Base-by-base conservation (phyloP, 2,329 filamentous ascomycete genomes). In the Aspergillus sp. region DNA sequence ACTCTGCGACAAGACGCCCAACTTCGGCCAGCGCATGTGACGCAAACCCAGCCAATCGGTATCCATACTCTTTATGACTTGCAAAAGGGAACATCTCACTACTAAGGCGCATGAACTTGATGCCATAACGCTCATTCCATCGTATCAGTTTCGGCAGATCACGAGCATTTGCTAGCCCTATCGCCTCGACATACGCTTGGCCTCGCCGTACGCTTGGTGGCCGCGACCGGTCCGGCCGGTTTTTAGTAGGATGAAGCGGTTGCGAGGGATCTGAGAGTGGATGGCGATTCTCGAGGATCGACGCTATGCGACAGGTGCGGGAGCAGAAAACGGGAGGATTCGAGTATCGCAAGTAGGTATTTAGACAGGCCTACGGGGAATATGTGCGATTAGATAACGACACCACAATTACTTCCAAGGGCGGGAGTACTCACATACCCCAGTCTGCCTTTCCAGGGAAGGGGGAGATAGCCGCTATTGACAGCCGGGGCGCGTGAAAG, bases 31-130 rank as follows among this genome's bases (percentile, higher is more conserved):
- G 79, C 0, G 84, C 86, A 14, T 92, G 87, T 0, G 90, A 85
- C 0, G 93, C 93, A 71, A 97, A 97, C 0, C 90, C 88, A 0
- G 86, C 87, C 12, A 98, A 81, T 64, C 86, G 89, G 73, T 98
- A 98, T 0, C 93, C 93, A 64, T 96, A 89, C 61, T 91, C 89
- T 23, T 84, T 83, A 68, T 98, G 93, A 63, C 90, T 96, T 2
- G 93, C 93, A 72, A 97, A 97, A 0, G 93, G 93, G 63, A 98
- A 98, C 90, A 97, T 97, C 66, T 97, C 93, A 55, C 91, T 96
- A 65, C 91, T 96, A 19, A 98, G 80, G 1, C 93, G 86, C 84
- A 98, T 86, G 72, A 98, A 97, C 65, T 87, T 93, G 75, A 98
- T 98, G 40, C 89, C 88, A 63, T 93, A 97, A 64, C 86, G 90